A percentile compares a stretch with the other conserved stretches of the same genome.
Evolutionary conservation across 768 basidiomycete genomes (phyloP).

Genomic region (Pisolithus tinctorius): DNA sequence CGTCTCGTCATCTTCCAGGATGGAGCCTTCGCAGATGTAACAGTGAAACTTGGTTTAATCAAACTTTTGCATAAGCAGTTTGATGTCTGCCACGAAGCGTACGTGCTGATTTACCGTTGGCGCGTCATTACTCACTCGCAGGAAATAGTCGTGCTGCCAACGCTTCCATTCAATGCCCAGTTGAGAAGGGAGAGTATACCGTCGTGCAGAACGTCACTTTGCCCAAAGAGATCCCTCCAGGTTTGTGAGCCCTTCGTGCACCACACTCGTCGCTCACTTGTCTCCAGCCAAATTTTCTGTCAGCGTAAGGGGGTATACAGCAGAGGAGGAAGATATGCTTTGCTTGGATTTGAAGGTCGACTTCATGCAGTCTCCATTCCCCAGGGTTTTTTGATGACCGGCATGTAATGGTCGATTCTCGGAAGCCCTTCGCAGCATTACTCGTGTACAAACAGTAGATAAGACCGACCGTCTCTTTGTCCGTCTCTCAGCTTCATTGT

Average conservation of each 20-base stretch:
- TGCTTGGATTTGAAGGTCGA: slow-evolving; percentile 78
- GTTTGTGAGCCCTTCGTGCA: slow-evolving; percentile 25
- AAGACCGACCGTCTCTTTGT: too few relatives aligned
- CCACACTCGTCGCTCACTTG: slow-evolving; percentile 3
- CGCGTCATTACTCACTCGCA: neutral
- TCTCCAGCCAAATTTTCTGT: slow-evolving; percentile 77
- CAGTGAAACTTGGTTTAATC: slow-evolving; percentile 89
- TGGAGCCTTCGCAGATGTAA: slow-evolving; percentile 85
- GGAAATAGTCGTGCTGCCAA: slow-evolving; percentile 61
- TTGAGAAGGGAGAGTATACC: slow-evolving; percentile 61
- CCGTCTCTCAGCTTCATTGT: too few relatives aligned
- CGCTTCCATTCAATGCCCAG: slow-evolving; percentile 77
- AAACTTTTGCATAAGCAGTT: slow-evolving; percentile 81
- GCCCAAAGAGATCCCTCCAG: slow-evolving; percentile 88
- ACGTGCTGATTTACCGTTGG: slow-evolving; percentile 30
- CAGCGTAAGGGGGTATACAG: slow-evolving; percentile 61
- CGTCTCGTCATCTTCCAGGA: slow-evolving; percentile 44
- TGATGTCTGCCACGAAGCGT: slow-evolving; percentile 94
- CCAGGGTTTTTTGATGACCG: slow-evolving; percentile 20
- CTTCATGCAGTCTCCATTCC: slow-evolving; percentile 48
- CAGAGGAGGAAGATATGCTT: slow-evolving; percentile 64
- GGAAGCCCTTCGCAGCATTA: too few relatives aligned
- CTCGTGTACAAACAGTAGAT: too few relatives aligned
- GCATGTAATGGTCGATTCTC: too few relatives aligned
- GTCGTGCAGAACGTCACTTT: slow-evolving; percentile 79